Evolutionary conservation across 192 early-diverging fungal genomes (phyloP), one percentile per base, ranked within the genome.

Genomic region (Dissophora ornata): DNA sequence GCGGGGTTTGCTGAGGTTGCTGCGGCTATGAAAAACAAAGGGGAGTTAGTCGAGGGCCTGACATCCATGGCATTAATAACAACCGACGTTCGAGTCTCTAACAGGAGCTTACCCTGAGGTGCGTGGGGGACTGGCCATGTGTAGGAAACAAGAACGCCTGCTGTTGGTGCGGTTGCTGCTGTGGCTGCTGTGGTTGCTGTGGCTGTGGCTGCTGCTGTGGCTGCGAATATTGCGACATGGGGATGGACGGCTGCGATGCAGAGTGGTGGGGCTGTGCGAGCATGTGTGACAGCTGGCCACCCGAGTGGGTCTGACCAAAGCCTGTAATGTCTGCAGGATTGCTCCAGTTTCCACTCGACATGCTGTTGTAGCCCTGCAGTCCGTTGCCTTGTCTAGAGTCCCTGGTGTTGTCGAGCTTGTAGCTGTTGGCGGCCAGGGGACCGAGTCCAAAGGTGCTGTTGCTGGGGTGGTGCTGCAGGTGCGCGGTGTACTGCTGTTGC

Each of bases 221-320:
- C 40, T 62, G 64, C 29, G 64, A 77, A 32, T 77, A 71, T n/a
- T 71, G 73, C 6, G 63, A 62, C 10, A 67, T 46, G 13, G 71
- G 49, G 2, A 77, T 33, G 22, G 71, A 66, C 4, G 71, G 33
- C 45, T 77, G 71, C 12, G 71, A 61, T 12, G 63, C 50, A 1
- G 71, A 56, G 22, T 71, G 58, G 21, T 71, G 69, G 1, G 58
- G 34, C 33, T 70, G 69, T 36, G 53, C 29, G 46, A 71, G 49
- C 34, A 77, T 61, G 38, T 77, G 73, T 2, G 69, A 73, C 16
- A 77, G 51, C 53, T 77, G 73, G 10, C 59, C 59, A 16, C 56
- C 24, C 0, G 70, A 52, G 53, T 77, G 73, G 18, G 73, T 44
- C 33, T 77, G 73, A 4, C 58, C 64, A 44, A 77, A 77, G 2